A percentile compares a stretch with the other conserved stretches of the same genome.
Conservation (phyloP, 2,329 filamentous ascomycete species). For the Penicillium rolfsii region DNA sequence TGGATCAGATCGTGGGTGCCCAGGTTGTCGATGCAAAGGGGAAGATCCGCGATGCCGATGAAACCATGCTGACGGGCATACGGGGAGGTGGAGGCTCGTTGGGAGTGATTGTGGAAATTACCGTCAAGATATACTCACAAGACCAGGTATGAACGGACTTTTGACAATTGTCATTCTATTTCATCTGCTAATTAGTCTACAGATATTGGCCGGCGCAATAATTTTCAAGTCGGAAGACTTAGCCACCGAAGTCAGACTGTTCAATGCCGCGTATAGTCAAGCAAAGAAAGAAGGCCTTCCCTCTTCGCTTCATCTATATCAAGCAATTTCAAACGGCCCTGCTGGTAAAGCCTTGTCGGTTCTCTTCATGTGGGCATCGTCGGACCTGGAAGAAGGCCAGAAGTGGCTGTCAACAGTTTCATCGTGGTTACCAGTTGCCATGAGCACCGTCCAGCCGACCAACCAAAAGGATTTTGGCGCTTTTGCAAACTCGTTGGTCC, state of each 20-base stretch:
- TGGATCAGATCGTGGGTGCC: constrained; percentile 47
- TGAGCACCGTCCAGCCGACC: constrained; percentile 32
- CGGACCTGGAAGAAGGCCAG: constrained; percentile 36
- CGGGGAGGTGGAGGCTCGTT: constrained; percentile 48
- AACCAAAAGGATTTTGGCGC: constrained; percentile 18
- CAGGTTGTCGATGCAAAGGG: constrained; percentile 46
- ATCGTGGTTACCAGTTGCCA: constrained; percentile 30
- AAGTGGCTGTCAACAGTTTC: constrained; percentile 35
- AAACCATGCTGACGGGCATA: constrained; percentile 44
- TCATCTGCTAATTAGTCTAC: background rate
- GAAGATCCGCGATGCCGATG: constrained; percentile 43
- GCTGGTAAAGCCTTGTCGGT: constrained; percentile 32
- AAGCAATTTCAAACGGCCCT: constrained; percentile 38
- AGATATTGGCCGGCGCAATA: constrained; percentile 36
- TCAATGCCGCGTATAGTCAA: constrained; percentile 30
- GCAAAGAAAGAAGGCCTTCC: constrained; percentile 28
- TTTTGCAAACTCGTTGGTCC: constrained; percentile 26
- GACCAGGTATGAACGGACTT: constrained; percentile 29
- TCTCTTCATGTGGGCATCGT: constrained; percentile 40
- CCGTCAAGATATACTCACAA: constrained; percentile 45
- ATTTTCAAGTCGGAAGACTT: constrained; percentile 41
- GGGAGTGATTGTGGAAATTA: constrained; percentile 47
- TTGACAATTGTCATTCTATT: background rate
- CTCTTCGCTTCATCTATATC: constrained; percentile 26
- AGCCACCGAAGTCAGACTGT: constrained; percentile 26